Conservation (phyloP, 768 basidiomycete genomes). For the Sistotremastrum niveocremeum region DNA sequence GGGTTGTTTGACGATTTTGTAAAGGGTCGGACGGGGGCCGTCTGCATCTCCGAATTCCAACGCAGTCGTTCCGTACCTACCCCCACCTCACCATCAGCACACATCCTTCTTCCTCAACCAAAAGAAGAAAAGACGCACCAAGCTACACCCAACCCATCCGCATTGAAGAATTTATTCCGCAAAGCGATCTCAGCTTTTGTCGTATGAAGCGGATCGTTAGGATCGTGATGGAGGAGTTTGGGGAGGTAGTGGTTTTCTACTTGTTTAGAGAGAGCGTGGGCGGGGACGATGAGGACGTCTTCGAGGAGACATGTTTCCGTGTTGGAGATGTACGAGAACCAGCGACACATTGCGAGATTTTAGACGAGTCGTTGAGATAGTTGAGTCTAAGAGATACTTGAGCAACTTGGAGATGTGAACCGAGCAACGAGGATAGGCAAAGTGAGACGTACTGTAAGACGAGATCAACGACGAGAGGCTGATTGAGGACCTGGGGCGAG, state of each 20-base stretch:
- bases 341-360: constrained; percentile 13
- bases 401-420: too few species aligned
- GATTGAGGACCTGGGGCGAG: too few species aligned
- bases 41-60: constrained; percentile 13
- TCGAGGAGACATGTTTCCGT: constrained; percentile 16
- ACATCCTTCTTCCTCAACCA: too few species aligned
- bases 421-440: too few species aligned
- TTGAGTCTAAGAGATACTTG: too few species aligned
- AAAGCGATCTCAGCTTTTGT: constrained; percentile 12
- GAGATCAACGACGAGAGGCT: too few species aligned
- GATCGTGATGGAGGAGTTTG: constrained; percentile 13
- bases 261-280: constrained; percentile 15
- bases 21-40: constrained; percentile 12
- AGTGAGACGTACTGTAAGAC: too few species aligned
- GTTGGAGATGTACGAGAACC: constrained; percentile 18
- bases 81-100: too few species aligned
- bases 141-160: constrained; percentile 13
- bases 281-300: constrained; percentile 15
- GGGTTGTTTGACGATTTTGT: constrained; percentile 15
- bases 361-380: too few species aligned
- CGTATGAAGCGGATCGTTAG: constrained; percentile 5
- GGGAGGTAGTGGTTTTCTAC: constrained; percentile 17
- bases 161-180: constrained; percentile 16
- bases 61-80: constrained; percentile 11
- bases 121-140: constrained; percentile 8